A percentile compares a stretch with the other conserved stretches of the same genome.
These are phyloP conservation scores for Garcia nutans DNA, from an alignment of 345 rosid species.

Conservation along the genomic window DNA sequence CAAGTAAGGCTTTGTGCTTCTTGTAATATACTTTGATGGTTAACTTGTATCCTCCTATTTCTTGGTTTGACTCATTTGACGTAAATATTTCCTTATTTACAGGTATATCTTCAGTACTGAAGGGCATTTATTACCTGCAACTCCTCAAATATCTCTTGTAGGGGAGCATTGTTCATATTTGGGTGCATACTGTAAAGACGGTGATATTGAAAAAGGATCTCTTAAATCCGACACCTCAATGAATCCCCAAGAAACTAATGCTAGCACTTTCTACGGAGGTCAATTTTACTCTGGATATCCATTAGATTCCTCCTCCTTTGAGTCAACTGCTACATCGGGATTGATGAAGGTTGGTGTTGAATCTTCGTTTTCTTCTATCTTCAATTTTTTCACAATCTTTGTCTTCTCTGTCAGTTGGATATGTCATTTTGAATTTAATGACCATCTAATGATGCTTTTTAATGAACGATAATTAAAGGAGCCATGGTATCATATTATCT, in stretches of 20 bases:
- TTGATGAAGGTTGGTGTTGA: conserved; percentile 63
- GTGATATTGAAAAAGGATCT: conserved; percentile 37
- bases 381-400: neutral
- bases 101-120: conserved; percentile 92
- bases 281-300: conserved; percentile 29
- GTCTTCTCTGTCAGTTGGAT: neutral
- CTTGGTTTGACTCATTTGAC: neutral
- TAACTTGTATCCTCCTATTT: conserved; percentile 1
- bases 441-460: too few species aligned
- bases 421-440: too few species aligned
- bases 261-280: conserved; percentile 35
- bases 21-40: neutral
- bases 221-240: conserved; percentile 31
- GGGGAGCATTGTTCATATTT: conserved; percentile 84
- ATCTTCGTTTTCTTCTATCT: neutral
- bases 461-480: too few species aligned
- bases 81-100: conserved; percentile 12
- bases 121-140: conserved; percentile 86
- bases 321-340: conserved; percentile 54
- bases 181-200: conserved; percentile 69
- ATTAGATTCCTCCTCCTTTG: conserved; percentile 37
- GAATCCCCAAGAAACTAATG: conserved; percentile 42
- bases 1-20: conserved; percentile 55
- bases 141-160: conserved; percentile 83
- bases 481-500: neutral